These are phyloP conservation scores for Theileria parva DNA, from an alignment of 169 alveolate species.

Conservation along the genomic window DNA sequence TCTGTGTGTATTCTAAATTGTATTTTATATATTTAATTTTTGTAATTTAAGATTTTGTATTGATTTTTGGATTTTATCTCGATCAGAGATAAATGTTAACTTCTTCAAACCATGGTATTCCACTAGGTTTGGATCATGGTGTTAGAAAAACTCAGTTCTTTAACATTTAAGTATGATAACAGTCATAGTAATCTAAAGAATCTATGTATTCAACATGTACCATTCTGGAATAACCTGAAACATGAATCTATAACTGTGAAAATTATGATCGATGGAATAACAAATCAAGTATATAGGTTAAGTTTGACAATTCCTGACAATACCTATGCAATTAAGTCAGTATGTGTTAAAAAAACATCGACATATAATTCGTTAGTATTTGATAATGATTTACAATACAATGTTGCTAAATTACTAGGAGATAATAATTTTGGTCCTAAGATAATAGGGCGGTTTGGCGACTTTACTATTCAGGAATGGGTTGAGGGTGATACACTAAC, in stretches of 20 bases:
- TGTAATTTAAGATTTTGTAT: no score
- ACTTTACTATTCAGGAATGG: constrained; percentile 79
- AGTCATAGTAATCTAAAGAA: background rate
- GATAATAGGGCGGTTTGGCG: constrained; percentile 67
- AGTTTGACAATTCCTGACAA: no score
- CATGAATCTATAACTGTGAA: background rate
- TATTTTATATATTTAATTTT: no score
- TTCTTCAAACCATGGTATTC: background rate
- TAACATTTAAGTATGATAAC: background rate
- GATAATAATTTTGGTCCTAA: constrained; percentile 73
- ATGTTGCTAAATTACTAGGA: constrained; percentile 73
- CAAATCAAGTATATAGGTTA: no score
- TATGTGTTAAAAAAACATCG: constrained; percentile 70
- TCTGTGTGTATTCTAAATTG: no score
- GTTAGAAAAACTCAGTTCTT: background rate
- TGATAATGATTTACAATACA: constrained; percentile 67
- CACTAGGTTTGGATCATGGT: background rate
- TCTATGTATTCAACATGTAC: constrained; percentile 22
- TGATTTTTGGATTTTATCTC: background rate
- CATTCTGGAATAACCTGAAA: constrained; percentile 13
- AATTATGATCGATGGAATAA: background rate
- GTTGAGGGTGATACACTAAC: constrained; percentile 73
- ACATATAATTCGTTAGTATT: constrained; percentile 65
- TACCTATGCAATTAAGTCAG: constrained; percentile 1
- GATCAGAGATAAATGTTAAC: background rate